Evolutionary conservation across 2,329 filamentous ascomycete genomes (phyloP).

Genomic region (Parastagonospora nodorum): DNA sequence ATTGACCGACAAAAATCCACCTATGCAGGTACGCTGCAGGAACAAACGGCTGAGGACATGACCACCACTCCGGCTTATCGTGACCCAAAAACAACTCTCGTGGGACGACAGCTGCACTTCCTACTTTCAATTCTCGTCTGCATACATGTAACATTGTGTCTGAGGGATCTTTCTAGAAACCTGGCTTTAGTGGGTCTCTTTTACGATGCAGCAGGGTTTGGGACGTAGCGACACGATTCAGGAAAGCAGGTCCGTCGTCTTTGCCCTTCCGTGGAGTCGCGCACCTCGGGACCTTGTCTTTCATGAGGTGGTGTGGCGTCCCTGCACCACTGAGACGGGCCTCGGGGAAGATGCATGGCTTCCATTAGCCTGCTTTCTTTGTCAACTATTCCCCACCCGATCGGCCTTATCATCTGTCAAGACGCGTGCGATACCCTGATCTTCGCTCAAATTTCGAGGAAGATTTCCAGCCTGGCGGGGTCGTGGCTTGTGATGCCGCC

Average conservation of each 20-base stretch:
- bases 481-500: conserved; percentile 23
- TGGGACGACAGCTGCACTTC: conserved; percentile 3
- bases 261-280: conserved; percentile 22
- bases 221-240: conserved; percentile 35
- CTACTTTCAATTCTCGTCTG: conserved; percentile 9
- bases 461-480: conserved; percentile 33
- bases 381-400: conserved; percentile 32
- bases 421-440: conserved; percentile 41
- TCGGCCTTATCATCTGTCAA: conserved; percentile 44
- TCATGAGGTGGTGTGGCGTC: conserved; percentile 21
- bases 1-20: conserved; percentile 30
- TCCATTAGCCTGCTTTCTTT: conserved; percentile 38
- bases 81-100: conserved; percentile 20
- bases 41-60: conserved; percentile 24
- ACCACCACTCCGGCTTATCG: conserved; percentile 21
- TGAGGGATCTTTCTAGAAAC: conserved; percentile 37
- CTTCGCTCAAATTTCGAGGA: conserved; percentile 35
- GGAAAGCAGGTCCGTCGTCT: conserved; percentile 29
- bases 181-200: conserved; percentile 33
- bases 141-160: conserved; percentile 11
- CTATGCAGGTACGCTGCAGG: conserved; percentile 48
- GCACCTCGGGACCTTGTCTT: conserved; percentile 18
- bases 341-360: conserved; percentile 47
- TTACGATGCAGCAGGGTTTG: conserved; percentile 32
- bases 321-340: conserved; percentile 36